phyloP scores from a whole-genome alignment of 208 protist species.

The Leishmania gerbilli region DNA sequence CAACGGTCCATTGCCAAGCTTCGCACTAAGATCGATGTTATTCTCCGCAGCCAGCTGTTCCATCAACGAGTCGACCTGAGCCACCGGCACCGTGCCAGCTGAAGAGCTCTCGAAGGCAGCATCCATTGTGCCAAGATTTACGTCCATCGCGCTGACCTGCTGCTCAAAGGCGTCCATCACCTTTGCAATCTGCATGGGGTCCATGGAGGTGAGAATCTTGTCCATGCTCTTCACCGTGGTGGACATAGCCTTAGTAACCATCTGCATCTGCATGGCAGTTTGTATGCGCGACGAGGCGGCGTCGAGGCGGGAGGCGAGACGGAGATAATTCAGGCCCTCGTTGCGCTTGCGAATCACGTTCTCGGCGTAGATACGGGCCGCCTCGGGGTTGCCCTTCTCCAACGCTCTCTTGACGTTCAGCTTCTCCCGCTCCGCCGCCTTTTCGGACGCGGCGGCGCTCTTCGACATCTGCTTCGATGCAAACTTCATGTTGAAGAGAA shows the following conservation, averaged over 20 bases:
- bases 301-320: constrained; percentile 95
- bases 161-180: constrained; percentile 98
- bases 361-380: constrained; percentile 98
- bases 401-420: constrained; percentile 95
- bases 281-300: constrained; percentile 95
- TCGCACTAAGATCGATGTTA: constrained; percentile 88
- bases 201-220: constrained; percentile 92
- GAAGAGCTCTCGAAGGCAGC: constrained; percentile 91
- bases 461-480: constrained; percentile 95
- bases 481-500: constrained; percentile 97
- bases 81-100: constrained; percentile 85
- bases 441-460: constrained; percentile 83
- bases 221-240: constrained; percentile 95
- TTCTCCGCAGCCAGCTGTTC: constrained; percentile 95
- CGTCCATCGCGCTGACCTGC: constrained; percentile 96
- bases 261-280: constrained; percentile 92
- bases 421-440: constrained; percentile 93
- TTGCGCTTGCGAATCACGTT: constrained; percentile 98
- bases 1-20: constrained; percentile 49
- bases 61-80: constrained; percentile 92
- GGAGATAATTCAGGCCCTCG: constrained; percentile 95
- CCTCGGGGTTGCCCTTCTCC: constrained; percentile 97
- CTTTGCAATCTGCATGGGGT: constrained; percentile 87
- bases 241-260: constrained; percentile 94
- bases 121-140: constrained; percentile 93